Base-by-base conservation (phyloP, 805 yeast species). In the Yarrowia deformans region DNA sequence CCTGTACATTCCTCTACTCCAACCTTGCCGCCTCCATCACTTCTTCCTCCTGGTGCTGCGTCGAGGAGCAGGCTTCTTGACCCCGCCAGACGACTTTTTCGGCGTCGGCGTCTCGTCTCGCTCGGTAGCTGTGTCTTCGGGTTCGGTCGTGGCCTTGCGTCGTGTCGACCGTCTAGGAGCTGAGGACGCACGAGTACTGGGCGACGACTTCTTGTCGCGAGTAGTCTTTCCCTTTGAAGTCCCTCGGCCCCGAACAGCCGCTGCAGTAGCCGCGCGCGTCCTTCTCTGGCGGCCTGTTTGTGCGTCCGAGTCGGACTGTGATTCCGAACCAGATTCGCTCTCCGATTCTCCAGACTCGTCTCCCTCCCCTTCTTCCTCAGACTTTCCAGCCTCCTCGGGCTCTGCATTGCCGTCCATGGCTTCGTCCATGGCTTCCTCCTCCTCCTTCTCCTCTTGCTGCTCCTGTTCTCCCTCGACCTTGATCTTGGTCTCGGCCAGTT, bases 31-130 rank as follows among this genome's bases (percentile, higher is more conserved):
- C 29, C 29, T 23, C 29, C 2, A 18, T 35, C 32, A 56, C 63
- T 60, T 60, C 66, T 60, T 60, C 34, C 66, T 60, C 19, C 66
- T 12, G 32, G 66, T 45, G 16, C 52, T 45, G 13, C 66, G 19
- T 34, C 66, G 19, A 1, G 66, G 66, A 12, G 66, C 52, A 18
- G 66, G 66, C 42, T 60, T 60, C 39, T 60, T 60, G 16, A 60
- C 66, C 3, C 66, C 66, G 1, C 66, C 66, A 12, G 66, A 60
- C 34, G 66, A 29, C 46, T 60, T 60, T 34, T 60, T 60, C 42
- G 66, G 66, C 42, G 66, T 60, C 29, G 52, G 66, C 37, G 66
- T 60, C 42, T 60, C 66, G 8, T 60, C 66, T 9, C 52, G 10
- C 18, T 60, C 66, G 3, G 66, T 60, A 13, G 66, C 66, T 34